These are phyloP conservation scores for Xylariales sp. DNA, from an alignment of 2,329 filamentous ascomycete species.

Conservation along the genomic window DNA sequence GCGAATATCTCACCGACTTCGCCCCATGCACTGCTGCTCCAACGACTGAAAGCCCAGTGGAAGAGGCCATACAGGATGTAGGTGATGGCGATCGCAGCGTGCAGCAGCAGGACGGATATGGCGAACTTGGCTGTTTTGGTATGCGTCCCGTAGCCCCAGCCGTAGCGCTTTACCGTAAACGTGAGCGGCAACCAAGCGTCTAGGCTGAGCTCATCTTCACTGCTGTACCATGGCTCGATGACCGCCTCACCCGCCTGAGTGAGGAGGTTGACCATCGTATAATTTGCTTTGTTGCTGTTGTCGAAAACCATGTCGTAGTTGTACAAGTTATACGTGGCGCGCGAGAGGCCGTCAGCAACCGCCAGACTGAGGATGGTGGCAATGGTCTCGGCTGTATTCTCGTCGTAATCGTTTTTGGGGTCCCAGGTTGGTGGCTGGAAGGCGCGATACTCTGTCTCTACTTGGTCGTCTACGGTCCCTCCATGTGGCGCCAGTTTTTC, in stretches of 20 bases:
- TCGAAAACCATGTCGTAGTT: background rate
- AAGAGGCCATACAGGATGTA: background rate
- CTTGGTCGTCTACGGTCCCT: background rate
- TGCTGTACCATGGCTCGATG: background rate
- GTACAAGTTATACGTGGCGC: background rate
- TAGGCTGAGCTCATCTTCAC: background rate
- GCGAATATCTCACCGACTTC: conserved; percentile 1
- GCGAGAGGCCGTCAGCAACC: background rate
- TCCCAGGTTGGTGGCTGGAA: background rate
- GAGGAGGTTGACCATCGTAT: background rate
- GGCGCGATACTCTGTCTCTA: background rate
- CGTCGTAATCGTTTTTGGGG: background rate
- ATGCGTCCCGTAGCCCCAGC: background rate
- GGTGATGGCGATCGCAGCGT: background rate
- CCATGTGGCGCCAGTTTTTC: background rate
- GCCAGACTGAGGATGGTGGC: background rate
- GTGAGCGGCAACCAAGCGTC: background rate
- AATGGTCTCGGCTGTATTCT: background rate
- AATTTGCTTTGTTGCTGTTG: background rate
- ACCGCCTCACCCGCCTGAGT: background rate
- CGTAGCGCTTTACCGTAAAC: background rate
- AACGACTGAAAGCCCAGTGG: background rate
- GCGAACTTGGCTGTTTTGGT: background rate
- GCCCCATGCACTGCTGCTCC: conserved; percentile 2
- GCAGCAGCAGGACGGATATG: background rate